Evolutionary conservation across 345 rosid species (phyloP).

Genomic region (Noccaea bulbosa): DNA sequence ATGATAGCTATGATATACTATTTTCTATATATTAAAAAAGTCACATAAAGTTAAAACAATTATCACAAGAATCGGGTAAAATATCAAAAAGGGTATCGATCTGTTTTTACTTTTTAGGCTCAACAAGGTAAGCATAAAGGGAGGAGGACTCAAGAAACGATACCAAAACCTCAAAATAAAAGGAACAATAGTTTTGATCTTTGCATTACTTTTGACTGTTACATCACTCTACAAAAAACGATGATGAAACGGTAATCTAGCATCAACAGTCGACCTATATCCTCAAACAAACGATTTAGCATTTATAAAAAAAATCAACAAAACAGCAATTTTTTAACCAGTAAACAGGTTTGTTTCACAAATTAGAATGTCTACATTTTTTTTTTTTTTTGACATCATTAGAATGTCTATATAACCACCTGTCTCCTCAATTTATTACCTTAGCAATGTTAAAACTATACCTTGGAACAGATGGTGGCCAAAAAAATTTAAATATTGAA

Average conservation of each 20-base stretch:
- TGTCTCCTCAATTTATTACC: conserved; percentile 10
- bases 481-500: not conserved
- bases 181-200: too few species aligned
- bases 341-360: not conserved
- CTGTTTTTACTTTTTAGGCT: conserved; percentile 43
- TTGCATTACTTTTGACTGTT: not conserved
- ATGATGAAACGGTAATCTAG: not conserved
- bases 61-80: conserved; percentile 18
- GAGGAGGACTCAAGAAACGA: conserved; percentile 28
- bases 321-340: not conserved
- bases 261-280: not conserved
- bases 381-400: too few species aligned
- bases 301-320: not conserved
- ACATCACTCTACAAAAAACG: not conserved
- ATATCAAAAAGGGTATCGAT: conserved; percentile 36
- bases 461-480: not conserved
- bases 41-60: conserved; percentile 24
- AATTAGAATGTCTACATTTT: not conserved
- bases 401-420: not conserved
- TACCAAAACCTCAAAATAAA: conserved; percentile 32
- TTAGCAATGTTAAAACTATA: not conserved
- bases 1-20: not conserved
- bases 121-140: conserved; percentile 43
- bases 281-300: not conserved
- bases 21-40: not conserved